Percentiles rank a stretch among this genome's conserved stretches.
Conservation (phyloP, 2,329 filamentous ascomycete species). For the Xylariaceae sp. region DNA sequence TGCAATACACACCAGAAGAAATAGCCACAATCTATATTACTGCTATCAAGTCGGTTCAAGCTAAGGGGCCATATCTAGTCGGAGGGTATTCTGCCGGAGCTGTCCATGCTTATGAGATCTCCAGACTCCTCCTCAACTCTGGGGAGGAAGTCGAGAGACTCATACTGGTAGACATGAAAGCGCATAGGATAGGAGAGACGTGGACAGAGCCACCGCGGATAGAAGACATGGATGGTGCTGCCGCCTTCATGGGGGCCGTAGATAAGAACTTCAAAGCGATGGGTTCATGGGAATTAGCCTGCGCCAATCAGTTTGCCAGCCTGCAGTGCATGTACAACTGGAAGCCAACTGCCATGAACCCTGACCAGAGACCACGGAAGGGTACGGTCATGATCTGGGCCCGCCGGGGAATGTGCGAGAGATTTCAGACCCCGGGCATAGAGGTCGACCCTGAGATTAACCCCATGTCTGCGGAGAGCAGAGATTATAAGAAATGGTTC, state of each 20-base stretch:
- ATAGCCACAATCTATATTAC: constrained; percentile 25
- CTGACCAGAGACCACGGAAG: constrained; percentile 2
- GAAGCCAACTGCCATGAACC: constrained; percentile 15
- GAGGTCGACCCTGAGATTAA: constrained; percentile 3
- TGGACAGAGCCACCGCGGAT: constrained; percentile 8
- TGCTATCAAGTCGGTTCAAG: constrained; percentile 25
- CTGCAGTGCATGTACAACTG: constrained; percentile 21
- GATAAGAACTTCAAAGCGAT: constrained; percentile 8
- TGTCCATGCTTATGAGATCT: constrained; percentile 30
- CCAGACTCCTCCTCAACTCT: constrained; percentile 21
- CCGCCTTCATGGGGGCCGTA: constrained; percentile 1
- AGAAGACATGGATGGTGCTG: constrained; percentile 8
- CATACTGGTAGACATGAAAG: constrained; percentile 28
- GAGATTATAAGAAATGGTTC: constrained; percentile 19
- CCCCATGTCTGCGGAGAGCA: constrained; percentile 16
- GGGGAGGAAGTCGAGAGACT: constrained; percentile 26
- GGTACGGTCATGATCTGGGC: constrained; percentile 23
- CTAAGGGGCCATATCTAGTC: constrained; percentile 30
- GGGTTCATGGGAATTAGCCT: constrained; percentile 5
- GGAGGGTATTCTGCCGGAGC: constrained; percentile 32
- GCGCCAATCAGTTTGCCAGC: constrained; percentile 7
- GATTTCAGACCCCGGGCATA: constrained; percentile 7
- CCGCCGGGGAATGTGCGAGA: constrained; percentile 10
- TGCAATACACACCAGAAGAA: constrained; percentile 24
- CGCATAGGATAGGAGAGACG: constrained; percentile 14